These are phyloP conservation scores for Luvunga scandens DNA, from an alignment of 345 rosid species.

Conservation along the genomic window DNA sequence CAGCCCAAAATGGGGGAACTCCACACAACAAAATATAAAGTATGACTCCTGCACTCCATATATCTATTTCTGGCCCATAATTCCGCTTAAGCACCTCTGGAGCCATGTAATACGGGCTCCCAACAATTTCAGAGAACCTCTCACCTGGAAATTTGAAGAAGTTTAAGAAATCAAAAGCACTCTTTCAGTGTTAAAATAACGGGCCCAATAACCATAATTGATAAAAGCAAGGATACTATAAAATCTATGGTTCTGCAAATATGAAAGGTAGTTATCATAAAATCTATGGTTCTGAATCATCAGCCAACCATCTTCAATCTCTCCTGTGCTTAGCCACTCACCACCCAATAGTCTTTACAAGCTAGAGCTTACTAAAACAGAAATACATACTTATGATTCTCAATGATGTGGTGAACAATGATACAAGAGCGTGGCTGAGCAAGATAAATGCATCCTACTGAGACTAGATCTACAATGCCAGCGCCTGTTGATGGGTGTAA, in stretches of 20 bases:
- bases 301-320: not conserved
- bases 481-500: not conserved
- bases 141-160: slow-evolving; percentile 55
- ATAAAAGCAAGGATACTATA: not conserved
- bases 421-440: not conserved
- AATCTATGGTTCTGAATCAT: not conserved
- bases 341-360: not conserved
- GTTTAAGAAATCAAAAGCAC: slow-evolving; percentile 14
- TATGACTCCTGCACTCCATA: slow-evolving; percentile 99
- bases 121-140: slow-evolving; percentile 95
- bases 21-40: slow-evolving; percentile 94
- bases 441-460: not conserved
- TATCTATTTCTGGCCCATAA: slow-evolving; percentile 98
- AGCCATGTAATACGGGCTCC: slow-evolving; percentile 99
- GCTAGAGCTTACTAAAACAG: not conserved
- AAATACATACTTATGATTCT: not conserved
- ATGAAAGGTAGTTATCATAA: not conserved
- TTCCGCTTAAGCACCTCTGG: slow-evolving; percentile 97
- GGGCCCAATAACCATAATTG: not conserved
- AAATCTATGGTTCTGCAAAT: not conserved
- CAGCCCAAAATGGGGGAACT: slow-evolving; percentile 99
- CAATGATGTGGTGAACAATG: not conserved
- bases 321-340: not conserved
- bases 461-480: not conserved
- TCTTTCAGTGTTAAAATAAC: not conserved